Evolutionary conservation across 2,329 filamentous ascomycete species (phyloP).

Genomic region (Phialophora expanda): DNA sequence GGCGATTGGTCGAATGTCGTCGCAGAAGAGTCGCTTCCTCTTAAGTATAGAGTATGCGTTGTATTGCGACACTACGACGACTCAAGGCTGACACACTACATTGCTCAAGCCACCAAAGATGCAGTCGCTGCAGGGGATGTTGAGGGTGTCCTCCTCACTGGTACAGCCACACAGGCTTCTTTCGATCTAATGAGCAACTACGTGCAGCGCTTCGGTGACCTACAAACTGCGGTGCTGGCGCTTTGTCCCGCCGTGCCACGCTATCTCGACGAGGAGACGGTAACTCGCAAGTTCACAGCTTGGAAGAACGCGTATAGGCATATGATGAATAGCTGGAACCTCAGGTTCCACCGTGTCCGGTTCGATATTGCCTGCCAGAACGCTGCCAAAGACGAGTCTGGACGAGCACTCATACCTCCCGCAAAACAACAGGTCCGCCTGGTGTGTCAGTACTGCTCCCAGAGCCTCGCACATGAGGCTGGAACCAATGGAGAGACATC

Average conservation of each 20-base stretch:
- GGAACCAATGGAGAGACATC: conserved; percentile 44
- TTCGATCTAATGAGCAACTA: conserved; percentile 67
- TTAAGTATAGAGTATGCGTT: conserved; percentile 66
- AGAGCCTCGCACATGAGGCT: conserved; percentile 57
- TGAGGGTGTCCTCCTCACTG: conserved; percentile 67
- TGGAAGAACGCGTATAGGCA: conserved; percentile 67
- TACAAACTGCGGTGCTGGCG: conserved; percentile 67
- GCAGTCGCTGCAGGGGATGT: conserved; percentile 62
- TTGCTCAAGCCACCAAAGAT: conserved; percentile 59
- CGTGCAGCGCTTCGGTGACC: conserved; percentile 63
- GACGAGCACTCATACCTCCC: conserved; percentile 55
- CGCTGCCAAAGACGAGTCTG: conserved; percentile 55
- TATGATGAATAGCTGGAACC: conserved; percentile 66
- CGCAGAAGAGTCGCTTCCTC: conserved; percentile 61
- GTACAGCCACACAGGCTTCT: conserved; percentile 59
- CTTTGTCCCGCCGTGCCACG: conserved; percentile 59
- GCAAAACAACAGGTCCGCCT: conserved; percentile 61
- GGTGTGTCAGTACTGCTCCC: conserved; percentile 65
- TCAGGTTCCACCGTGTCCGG: conserved; percentile 63
- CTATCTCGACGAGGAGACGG: conserved; percentile 60
- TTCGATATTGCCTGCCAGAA: conserved; percentile 65
- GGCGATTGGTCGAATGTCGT: conserved; percentile 66
- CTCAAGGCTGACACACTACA: conserved; percentile 56
- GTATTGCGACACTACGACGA: conserved; percentile 60
- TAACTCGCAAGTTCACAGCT: conserved; percentile 60